Percentiles rank a stretch among this genome's conserved stretches.
Conservation (phyloP, 345 rosid species). For the Barbarea vulgaris region DNA sequence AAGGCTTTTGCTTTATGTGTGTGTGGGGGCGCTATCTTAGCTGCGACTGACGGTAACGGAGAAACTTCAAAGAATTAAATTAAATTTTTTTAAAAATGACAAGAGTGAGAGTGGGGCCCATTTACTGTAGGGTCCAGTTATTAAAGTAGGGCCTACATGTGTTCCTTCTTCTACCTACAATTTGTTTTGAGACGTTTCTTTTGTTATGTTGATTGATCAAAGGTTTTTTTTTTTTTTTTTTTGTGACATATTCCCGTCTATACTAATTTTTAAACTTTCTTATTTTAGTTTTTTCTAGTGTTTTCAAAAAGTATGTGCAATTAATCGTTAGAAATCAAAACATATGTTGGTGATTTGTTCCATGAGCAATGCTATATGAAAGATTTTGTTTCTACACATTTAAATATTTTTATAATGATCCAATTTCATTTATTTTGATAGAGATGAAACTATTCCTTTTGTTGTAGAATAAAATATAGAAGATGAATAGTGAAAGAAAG, state of each 20-base stretch:
- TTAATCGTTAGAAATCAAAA: not conserved
- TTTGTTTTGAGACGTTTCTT: constrained; percentile 40
- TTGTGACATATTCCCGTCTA: constrained; percentile 10
- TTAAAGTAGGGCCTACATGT: constrained; percentile 42
- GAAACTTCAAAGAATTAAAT: not conserved
- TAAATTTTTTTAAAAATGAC: not conserved
- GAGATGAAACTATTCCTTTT: constrained; percentile 35
- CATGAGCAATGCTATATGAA: not conserved
- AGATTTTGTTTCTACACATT: too few relatives aligned
- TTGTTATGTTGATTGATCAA: not conserved
- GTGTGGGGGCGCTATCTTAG: constrained; percentile 31
- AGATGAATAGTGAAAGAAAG: constrained; percentile 38
- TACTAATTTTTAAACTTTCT: not conserved
- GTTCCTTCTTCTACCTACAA: constrained; percentile 64
- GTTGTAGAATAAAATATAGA: constrained; percentile 24
- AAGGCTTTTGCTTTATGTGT: constrained; percentile 43
- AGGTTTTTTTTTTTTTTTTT: not conserved
- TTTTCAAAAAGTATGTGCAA: not conserved
- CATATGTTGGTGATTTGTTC: not conserved
- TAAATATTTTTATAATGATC: too few relatives aligned
- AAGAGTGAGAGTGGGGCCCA: constrained; percentile 30
- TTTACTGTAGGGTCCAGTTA: constrained; percentile 19
- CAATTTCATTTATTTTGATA: not conserved
- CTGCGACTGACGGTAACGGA: constrained; percentile 40
- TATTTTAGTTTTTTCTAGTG: not conserved